These are phyloP conservation scores for Penicillium sp. DNA, from an alignment of 2,329 filamentous ascomycete genomes.

Conservation along the genomic window DNA sequence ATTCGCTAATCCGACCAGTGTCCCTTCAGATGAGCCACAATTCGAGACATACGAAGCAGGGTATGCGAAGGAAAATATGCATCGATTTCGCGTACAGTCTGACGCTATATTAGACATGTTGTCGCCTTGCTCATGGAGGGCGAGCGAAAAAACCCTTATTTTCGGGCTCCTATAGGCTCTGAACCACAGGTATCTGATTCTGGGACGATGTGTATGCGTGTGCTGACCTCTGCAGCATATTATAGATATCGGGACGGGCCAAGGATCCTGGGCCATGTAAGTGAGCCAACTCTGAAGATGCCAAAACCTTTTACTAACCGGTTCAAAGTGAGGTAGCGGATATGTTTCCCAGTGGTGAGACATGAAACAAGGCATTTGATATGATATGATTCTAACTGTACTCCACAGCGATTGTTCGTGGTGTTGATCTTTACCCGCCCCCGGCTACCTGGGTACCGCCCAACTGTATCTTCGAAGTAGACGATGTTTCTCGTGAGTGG, in stretches of 20 bases:
- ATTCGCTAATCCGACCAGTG: not conserved
- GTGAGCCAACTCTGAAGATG: not conserved
- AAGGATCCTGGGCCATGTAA: conserved; percentile 8
- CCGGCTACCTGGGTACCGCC: conserved; percentile 21
- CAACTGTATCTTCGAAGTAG: conserved; percentile 26
- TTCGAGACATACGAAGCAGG: conserved; percentile 7
- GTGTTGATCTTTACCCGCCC: conserved; percentile 23
- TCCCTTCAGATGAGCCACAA: conserved; percentile 9
- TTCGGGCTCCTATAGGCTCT: conserved; percentile 3
- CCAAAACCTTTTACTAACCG: not conserved
- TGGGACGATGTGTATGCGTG: not conserved
- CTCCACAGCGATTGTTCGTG: not conserved
- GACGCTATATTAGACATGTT: not conserved
- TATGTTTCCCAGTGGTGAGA: not conserved
- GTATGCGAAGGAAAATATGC: not conserved
- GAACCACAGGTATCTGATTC: not conserved
- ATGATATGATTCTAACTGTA: not conserved
- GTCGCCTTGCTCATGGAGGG: conserved; percentile 2
- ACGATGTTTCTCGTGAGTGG: conserved; percentile 22
- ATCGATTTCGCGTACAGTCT: not conserved
- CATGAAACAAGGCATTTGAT: too few relatives aligned
- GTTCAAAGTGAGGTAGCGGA: conserved; percentile 5
- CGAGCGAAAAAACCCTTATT: not conserved
- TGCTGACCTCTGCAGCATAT: not conserved
- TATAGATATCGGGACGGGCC: conserved; percentile 4